Evolutionary conservation across 1,284 basidiomycete genomes (phyloP).

Genomic region (Ganoderma lingzhi): DNA sequence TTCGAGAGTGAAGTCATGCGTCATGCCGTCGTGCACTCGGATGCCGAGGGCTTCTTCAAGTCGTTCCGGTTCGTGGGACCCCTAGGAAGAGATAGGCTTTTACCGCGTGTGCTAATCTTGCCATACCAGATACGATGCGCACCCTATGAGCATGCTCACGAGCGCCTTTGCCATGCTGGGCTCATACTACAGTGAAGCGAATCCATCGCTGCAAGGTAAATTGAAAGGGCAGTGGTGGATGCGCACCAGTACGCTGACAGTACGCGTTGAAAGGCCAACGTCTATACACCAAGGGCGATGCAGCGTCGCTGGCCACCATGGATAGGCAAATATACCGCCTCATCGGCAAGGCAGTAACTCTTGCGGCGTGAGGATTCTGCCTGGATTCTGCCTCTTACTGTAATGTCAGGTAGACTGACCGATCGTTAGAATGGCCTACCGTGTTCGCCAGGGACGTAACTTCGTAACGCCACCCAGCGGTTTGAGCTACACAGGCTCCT

Average conservation of each 20-base stretch:
- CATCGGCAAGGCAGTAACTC: conserved; percentile 87
- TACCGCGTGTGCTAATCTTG: conserved; percentile 1
- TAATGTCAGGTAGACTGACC: not conserved
- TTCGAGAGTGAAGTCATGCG: conserved; percentile 83
- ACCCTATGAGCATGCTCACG: conserved; percentile 89
- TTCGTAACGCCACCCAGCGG: conserved; percentile 88
- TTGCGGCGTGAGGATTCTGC: conserved; percentile 71
- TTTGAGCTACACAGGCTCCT: conserved; percentile 84
- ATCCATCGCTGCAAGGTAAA: conserved; percentile 77
- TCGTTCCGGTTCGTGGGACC: conserved; percentile 68
- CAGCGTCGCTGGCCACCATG: conserved; percentile 75
- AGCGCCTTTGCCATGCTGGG: conserved; percentile 87
- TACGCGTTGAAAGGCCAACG: conserved; percentile 65
- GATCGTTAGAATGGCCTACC: conserved; percentile 80
- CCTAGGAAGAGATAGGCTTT: not conserved
- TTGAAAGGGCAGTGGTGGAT: conserved; percentile 8
- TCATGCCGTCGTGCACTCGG: conserved; percentile 80
- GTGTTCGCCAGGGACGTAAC: conserved; percentile 85
- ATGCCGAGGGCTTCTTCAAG: conserved; percentile 82
- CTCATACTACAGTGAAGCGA: conserved; percentile 85
- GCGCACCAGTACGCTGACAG: not conserved
- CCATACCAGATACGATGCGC: conserved; percentile 76
- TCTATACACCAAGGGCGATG: conserved; percentile 76
- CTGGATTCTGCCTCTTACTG: not conserved
- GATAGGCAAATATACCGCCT: conserved; percentile 91